Conservation (phyloP, 208 protist genomes). For the Herpetomonas muscarum region DNA sequence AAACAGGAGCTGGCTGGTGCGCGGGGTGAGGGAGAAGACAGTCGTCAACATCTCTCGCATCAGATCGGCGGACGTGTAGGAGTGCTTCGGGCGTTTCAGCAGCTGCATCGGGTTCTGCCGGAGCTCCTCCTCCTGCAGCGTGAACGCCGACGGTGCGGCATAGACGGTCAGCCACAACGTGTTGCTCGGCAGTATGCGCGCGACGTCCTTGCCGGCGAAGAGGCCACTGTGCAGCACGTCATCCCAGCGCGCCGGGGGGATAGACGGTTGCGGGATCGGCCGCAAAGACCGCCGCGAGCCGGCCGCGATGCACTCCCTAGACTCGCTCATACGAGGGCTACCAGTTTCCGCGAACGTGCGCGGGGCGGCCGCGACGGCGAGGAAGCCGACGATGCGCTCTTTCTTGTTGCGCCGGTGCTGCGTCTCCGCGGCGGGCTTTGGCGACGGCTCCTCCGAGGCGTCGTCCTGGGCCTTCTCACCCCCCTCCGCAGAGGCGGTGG, state of each 20-base stretch:
- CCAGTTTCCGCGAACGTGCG: background rate
- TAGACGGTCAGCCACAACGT: slow-evolving; percentile 62
- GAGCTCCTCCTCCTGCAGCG: slow-evolving; percentile 20
- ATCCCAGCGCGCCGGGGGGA: slow-evolving; percentile 11
- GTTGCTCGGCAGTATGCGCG: slow-evolving; percentile 34
- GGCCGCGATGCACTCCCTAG: background rate
- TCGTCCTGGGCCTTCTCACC: background rate
- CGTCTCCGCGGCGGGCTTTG: too few relatives aligned
- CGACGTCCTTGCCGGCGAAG: slow-evolving; percentile 1
- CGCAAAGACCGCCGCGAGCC: background rate
- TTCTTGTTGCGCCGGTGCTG: background rate
- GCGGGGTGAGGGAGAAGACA: slow-evolving; percentile 12
- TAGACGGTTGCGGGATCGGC: background rate
- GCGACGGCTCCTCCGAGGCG: too few relatives aligned
- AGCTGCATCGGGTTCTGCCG: too few relatives aligned
- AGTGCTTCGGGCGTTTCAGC: too few relatives aligned
- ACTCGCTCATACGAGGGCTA: too few relatives aligned
- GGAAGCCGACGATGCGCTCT: slow-evolving; percentile 43
- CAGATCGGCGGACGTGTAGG: slow-evolving; percentile 7
- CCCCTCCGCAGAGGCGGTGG: background rate
- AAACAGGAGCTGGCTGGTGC: slow-evolving; percentile 16
- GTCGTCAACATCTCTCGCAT: slow-evolving; percentile 9
- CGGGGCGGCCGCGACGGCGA: slow-evolving; percentile 38
- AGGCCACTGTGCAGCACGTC: slow-evolving; percentile 1
- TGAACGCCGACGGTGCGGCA: slow-evolving; percentile 37